Conservation (phyloP, 2,329 filamentous ascomycete genomes). For the Exophiala alcalophila region DNA sequence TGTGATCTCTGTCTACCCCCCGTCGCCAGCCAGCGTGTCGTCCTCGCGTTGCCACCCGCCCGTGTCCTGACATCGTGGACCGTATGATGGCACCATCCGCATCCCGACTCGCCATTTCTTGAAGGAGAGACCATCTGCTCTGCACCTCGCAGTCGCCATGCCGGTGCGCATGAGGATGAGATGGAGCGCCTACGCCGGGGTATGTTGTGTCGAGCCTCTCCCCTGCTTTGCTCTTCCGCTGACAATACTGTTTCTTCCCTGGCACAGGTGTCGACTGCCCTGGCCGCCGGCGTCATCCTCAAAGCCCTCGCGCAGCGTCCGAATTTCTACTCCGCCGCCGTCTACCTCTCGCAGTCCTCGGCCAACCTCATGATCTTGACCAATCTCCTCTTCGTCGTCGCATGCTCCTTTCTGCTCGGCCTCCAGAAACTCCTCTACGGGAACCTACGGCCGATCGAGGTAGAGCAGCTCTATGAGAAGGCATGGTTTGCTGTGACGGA, state of each 20-base stretch:
- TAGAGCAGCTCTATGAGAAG: slow-evolving; percentile 95
- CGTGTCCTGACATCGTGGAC: neutral
- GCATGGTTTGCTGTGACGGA: slow-evolving; percentile 98
- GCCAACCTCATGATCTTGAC: slow-evolving; percentile 91
- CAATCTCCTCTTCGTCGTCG: slow-evolving; percentile 81
- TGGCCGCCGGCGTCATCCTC: slow-evolving; percentile 78
- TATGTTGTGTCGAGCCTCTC: slow-evolving; percentile 35
- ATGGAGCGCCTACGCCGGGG: slow-evolving; percentile 52
- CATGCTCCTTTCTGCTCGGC: slow-evolving; percentile 76
- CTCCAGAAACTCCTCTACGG: slow-evolving; percentile 90
- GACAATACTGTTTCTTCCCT: slow-evolving; percentile 18
- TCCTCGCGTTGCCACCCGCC: neutral
- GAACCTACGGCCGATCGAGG: slow-evolving; percentile 84
- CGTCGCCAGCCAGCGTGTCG: no score
- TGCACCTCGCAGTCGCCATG: slow-evolving; percentile 13
- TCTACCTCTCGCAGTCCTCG: slow-evolving; percentile 95
- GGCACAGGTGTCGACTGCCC: slow-evolving; percentile 74
- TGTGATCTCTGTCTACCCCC: no score
- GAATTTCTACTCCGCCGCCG: slow-evolving; percentile 97
- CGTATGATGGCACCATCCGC: slow-evolving; percentile 15
- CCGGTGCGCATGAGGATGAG: slow-evolving; percentile 39
- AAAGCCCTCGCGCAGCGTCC: slow-evolving; percentile 92
- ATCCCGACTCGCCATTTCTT: slow-evolving; percentile 1
- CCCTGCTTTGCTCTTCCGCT: slow-evolving; percentile 2
- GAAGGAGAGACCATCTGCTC: slow-evolving; percentile 7